Percentiles rank a stretch among this genome's conserved stretches.
Evolutionary conservation across 2,329 filamentous ascomycete genomes (phyloP).

Genomic region (Xylaria sp.): DNA sequence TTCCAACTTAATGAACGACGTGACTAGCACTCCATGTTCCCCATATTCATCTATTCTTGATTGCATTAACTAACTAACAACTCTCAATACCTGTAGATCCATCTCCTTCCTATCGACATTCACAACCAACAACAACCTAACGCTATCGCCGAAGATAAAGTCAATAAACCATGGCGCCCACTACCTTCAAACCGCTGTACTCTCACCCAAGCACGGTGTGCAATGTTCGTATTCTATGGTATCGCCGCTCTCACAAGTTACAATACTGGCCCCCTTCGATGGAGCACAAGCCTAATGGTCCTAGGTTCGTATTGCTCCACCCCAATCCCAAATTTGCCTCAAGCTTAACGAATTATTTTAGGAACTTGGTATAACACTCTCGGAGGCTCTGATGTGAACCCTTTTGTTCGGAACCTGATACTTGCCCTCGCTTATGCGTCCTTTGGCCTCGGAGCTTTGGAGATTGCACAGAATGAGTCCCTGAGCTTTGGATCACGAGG

Average conservation of each 20-base stretch:
- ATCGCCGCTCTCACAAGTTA: neutral
- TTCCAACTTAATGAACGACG: neutral
- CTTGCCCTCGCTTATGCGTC: neutral
- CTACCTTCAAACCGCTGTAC: neutral
- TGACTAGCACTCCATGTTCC: neutral
- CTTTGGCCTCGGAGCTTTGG: constrained; percentile 8
- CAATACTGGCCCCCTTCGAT: constrained; percentile 1
- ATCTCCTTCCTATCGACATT: constrained; percentile 4
- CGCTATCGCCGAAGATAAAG: neutral
- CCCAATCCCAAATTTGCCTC: neutral
- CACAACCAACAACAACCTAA: constrained; percentile 1
- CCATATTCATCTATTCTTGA: neutral
- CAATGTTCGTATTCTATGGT: constrained; percentile 5
- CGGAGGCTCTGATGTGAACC: constrained; percentile 16
- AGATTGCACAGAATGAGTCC: constrained; percentile 3
- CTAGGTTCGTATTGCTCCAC: neutral
- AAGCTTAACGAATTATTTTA: neutral
- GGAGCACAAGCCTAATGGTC: neutral
- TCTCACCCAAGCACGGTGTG: neutral
- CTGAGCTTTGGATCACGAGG: constrained; percentile 3
- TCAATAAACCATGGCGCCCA: constrained; percentile 10
- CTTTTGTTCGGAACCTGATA: constrained; percentile 13
- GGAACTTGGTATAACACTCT: constrained; percentile 15
- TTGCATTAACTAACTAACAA: neutral
- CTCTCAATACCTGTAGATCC: neutral